Percentiles rank a stretch among this genome's conserved stretches.
phyloP scores from a whole-genome alignment of 768 basidiomycete genomes.

The Leccinum pellstonianum region DNA sequence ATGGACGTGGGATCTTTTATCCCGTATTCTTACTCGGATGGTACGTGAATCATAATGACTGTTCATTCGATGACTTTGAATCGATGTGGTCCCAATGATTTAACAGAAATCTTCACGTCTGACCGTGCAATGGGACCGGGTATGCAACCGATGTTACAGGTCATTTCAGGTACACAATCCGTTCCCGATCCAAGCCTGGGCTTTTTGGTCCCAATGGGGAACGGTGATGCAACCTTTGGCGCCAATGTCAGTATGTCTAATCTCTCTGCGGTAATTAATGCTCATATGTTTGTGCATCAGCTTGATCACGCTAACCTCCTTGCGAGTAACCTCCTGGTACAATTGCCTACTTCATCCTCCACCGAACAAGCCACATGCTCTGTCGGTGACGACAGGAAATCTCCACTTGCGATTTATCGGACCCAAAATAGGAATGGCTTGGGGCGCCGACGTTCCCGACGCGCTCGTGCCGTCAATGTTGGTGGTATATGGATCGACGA shows the following conservation, averaged over 20 bases:
- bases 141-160: neutral
- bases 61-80: neutral
- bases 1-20: neutral
- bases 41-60: neutral
- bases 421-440: neutral
- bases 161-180: neutral
- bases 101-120: neutral
- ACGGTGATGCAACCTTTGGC: neutral
- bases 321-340: neutral
- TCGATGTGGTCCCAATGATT: neutral
- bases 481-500: constrained; percentile 1
- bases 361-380: too few species aligned
- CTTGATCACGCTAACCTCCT: neutral
- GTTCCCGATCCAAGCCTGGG: neutral
- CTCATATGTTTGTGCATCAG: neutral
- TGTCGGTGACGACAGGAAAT: neutral
- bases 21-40: neutral
- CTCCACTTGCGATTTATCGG: neutral
- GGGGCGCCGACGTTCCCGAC: neutral
- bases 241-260: neutral
- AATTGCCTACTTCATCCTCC: neutral
- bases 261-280: neutral
- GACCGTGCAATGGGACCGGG: neutral
- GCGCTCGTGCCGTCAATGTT: neutral
- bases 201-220: neutral